Evolutionary conservation across 192 early-diverging fungal genomes (phyloP), one percentile per base, ranked within the genome.

Genomic region (Entomortierella lignicola): DNA sequence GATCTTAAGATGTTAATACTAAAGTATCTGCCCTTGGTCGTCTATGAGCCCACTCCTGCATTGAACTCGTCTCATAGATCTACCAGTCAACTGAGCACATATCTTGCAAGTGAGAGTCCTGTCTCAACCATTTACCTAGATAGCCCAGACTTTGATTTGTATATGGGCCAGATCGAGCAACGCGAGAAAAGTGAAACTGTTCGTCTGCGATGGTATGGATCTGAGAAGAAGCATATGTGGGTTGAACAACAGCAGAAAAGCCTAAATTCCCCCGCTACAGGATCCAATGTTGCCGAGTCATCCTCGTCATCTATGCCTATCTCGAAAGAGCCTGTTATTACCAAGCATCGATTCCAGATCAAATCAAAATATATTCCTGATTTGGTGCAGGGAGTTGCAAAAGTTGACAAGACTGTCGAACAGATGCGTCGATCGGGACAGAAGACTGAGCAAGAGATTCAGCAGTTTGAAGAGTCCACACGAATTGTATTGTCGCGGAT

Each of bases 101-200:
- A 58, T 29, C 47, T 79, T 8, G 23, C 75, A 17, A 70, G 75
- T 42, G 67, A 70, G 68, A 70, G 67, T 55, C 75, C 75, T 37
- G 88, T 98, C 69, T 92, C 94, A 29, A 94, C 91, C 62, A 87
- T 97, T 53, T 98, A 98, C 84, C 91, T 93, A 81, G 96, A 98
- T 82, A 97, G 94, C 80, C 85, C 89, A 29, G 72, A 83, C 21
- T 90, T 96, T 70, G 94, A 95, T 53, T 85, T 96, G 54, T 98
- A 96, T 77, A 84, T 85, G 66, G 92, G 90, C 29, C 90, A 95
- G 27, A 69, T 95, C 20, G 91, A 94, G 66, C 90, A 93, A 69
- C 89, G 86, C 60, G 92, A 95, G 34, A 90, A 92, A 29, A 93
- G 92, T 25, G 88, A 94, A 66, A 91, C 92, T 23, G 86, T 96